Evolutionary conservation across 768 basidiomycete genomes (phyloP).

Genomic region (Phaeotremella fagi): DNA sequence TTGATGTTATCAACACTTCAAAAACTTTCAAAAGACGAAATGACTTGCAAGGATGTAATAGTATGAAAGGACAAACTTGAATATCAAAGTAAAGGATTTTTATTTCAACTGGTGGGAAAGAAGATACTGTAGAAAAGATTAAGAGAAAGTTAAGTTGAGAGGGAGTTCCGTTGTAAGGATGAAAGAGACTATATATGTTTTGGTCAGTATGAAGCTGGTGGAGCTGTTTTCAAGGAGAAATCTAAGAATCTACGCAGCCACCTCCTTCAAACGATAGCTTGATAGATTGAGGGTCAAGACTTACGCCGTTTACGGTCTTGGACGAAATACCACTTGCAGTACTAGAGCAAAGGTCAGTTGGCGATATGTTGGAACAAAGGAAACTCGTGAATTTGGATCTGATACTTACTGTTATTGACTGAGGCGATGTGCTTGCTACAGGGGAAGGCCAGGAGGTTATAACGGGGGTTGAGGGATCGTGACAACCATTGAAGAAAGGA

Average conservation of each 20-base stretch:
- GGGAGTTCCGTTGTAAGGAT: constrained; percentile 28
- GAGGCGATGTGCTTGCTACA: not conserved
- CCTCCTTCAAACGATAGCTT: constrained; percentile 20
- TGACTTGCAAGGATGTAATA: constrained; percentile 20
- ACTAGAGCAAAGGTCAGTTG: not conserved
- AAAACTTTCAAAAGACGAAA: not conserved
- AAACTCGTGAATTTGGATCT: constrained; percentile 12
- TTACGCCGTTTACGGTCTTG: constrained; percentile 5
- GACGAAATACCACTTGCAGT: not conserved
- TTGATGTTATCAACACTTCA: not conserved
- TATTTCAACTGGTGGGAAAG: constrained; percentile 1
- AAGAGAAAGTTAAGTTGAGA: constrained; percentile 8
- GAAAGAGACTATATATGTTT: not conserved
- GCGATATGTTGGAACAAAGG: constrained; percentile 29
- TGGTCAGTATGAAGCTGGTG: not conserved
- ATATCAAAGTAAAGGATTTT: too few relatives aligned
- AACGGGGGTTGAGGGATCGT: not conserved
- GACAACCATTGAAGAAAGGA: constrained; percentile 5
- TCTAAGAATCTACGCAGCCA: constrained; percentile 12
- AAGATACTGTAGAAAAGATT: constrained; percentile 10
- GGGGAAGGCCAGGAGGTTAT: not conserved
- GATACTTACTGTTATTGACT: not conserved
- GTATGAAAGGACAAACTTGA: constrained; percentile 30
- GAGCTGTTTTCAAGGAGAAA: constrained; percentile 16
- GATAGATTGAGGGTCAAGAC: constrained; percentile 8